Evolutionary conservation across 1,284 basidiomycete species (phyloP), one percentile per base, ranked within the genome.

Genomic region (Ustilago curta): DNA sequence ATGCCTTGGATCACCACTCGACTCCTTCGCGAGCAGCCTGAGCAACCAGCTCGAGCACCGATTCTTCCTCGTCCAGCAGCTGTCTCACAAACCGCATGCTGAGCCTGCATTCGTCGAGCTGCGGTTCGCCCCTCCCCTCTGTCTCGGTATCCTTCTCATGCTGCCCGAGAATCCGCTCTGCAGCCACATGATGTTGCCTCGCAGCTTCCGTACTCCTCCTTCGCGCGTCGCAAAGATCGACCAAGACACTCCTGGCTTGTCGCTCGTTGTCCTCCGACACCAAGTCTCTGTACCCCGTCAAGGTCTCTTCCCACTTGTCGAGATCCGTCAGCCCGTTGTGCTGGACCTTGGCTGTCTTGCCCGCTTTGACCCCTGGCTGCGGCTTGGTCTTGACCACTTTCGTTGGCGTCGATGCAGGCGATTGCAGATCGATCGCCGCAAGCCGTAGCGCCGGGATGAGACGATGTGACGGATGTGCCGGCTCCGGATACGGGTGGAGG

Each of bases 401-500:
- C 16, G 40, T 19, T 21, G 25, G 19, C 40, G 18, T 14, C n/a
- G 52, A 8, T n/a, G 29, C 11, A n/a, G 52, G 5, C 16, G 47
- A 19, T 18, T 43, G 25, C 2, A 78, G 19, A 9, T 61, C 55
- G n/a, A 83, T 37, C 5, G 70, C 70, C 4, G 78, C 47, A 0
- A 82, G 73, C 16, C 81, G 64, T 3, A 82, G 57, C 8, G 82
- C 81, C 8, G 68, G 64, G 1, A 80, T 58, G 23, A 83, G 70
- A 8, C 82, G 69, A 59, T 83, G 77, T 19, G 78, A 80, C 4
- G 81, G 79, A 70, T 83, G 81, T 1, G 81, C 79, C 8, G 81
- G 79, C 18, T 56, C 58, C 0, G 80, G 80, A 18, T 47, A 61
- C 2, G 80, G 77, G 42, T 83, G 82, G 8, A 82, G 32, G 0